These are phyloP conservation scores for Chlamydomonas sp. DNA, from an alignment of 139 green algal species.

Conservation along the genomic window DNA sequence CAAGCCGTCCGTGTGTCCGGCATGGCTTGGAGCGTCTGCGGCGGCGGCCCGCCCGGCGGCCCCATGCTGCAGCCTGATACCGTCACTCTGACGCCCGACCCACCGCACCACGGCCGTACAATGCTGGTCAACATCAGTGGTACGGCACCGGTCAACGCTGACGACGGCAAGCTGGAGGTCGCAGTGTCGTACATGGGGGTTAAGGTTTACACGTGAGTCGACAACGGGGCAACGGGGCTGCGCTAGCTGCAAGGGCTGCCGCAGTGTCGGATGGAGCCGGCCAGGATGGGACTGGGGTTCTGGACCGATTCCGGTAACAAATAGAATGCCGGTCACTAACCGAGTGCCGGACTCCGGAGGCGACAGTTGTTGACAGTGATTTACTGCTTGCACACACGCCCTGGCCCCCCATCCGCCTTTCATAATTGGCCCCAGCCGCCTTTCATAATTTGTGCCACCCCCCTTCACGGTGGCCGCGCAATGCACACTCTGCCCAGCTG, in stretches of 20 bases:
- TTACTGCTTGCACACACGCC: no score
- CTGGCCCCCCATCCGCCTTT: no score
- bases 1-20: no score
- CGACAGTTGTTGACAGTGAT: no score
- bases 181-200: constrained; percentile 14
- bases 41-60: background rate
- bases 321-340: no score
- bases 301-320: no score
- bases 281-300: no score
- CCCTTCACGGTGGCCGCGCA: no score
- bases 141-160: background rate
- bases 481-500: no score
- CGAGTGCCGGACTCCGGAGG: no score
- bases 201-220: constrained; percentile 21
- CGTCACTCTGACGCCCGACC: constrained; percentile 15
- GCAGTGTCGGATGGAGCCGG: background rate
- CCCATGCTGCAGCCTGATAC: constrained; percentile 5
- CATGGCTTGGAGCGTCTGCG: constrained; percentile 14
- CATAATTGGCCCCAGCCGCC: no score
- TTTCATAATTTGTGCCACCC: no score
- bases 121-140: constrained; percentile 12
- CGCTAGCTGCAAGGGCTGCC: background rate
- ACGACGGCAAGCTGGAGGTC: background rate
- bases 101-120: constrained; percentile 16
- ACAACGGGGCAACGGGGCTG: background rate